Evolutionary conservation across 352 stramenopile species (phyloP).

Genomic region (Globisporangium middletonii): DNA sequence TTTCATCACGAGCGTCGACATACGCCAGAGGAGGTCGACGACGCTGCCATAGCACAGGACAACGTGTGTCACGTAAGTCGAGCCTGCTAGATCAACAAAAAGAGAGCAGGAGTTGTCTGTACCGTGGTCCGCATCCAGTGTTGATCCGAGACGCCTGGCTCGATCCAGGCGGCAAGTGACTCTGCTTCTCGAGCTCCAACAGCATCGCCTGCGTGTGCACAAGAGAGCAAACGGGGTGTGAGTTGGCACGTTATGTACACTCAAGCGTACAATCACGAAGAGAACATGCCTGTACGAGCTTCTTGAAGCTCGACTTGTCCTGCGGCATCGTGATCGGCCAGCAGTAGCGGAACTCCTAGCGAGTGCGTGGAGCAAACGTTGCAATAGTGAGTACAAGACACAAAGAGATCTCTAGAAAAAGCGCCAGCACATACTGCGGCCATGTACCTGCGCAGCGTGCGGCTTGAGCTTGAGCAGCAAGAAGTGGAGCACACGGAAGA

Average conservation of each 20-base stretch:
- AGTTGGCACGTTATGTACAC: not conserved
- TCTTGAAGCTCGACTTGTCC: constrained; percentile 58
- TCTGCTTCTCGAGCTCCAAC: constrained; percentile 41
- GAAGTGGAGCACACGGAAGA: constrained; percentile 39
- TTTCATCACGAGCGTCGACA: constrained; percentile 41
- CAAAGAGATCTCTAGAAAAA: not conserved
- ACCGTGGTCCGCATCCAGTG: constrained; percentile 44
- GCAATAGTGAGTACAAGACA: not conserved
- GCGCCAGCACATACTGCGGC: not conserved
- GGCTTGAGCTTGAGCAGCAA: constrained; percentile 30
- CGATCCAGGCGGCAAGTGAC: constrained; percentile 31
- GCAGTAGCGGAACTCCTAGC: constrained; percentile 44
- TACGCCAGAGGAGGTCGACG: constrained; percentile 45
- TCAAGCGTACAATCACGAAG: not conserved
- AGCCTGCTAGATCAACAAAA: not conserved
- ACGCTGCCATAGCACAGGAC: constrained; percentile 17
- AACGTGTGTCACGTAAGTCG: not conserved
- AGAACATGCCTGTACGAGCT: constrained; percentile 36
- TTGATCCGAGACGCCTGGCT: constrained; percentile 51
- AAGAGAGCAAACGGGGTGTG: not conserved
- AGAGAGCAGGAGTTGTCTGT: not conserved
- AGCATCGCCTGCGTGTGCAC: constrained; percentile 18
- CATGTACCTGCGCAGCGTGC: constrained; percentile 13
- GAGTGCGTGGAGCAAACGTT: not conserved
- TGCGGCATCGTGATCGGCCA: constrained; percentile 50